phyloP scores from a whole-genome alignment of 2,329 filamentous ascomycete species.

The Clonostachys solani region DNA sequence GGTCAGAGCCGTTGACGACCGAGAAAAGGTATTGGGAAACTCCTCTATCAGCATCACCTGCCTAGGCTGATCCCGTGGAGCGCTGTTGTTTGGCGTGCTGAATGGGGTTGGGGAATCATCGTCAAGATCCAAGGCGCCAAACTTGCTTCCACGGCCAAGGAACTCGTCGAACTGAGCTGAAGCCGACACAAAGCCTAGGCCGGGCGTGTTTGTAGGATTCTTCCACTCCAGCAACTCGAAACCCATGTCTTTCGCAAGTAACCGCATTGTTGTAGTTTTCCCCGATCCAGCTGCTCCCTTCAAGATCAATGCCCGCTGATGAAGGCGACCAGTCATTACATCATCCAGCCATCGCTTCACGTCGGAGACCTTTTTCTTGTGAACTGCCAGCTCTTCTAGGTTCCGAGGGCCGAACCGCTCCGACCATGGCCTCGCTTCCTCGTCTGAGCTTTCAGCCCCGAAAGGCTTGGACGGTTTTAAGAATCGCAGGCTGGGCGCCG shows the following conservation, averaged over 20 bases:
- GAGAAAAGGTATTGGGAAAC: conserved; percentile 72
- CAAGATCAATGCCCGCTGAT: conserved; percentile 74
- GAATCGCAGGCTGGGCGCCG: conserved; percentile 45
- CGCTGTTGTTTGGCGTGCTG: conserved; percentile 14
- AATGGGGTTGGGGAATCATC: conserved; percentile 10
- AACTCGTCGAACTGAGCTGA: conserved; percentile 91
- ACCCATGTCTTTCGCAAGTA: conserved; percentile 74
- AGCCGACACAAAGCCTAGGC: conserved; percentile 62
- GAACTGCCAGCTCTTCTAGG: conserved; percentile 83
- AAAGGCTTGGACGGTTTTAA: conserved; percentile 33
- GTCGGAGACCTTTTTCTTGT: conserved; percentile 90
- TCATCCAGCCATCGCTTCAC: conserved; percentile 79
- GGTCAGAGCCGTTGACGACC: conserved; percentile 58
- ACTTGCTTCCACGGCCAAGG: conserved; percentile 74
- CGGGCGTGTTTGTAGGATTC: conserved; percentile 65
- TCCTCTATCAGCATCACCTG: conserved; percentile 75
- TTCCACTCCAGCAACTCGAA: conserved; percentile 85
- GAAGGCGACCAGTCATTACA: conserved; percentile 60
- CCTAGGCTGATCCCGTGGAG: conserved; percentile 13
- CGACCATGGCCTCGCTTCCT: conserved; percentile 75
- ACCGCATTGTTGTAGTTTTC: conserved; percentile 81
- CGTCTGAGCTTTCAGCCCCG: conserved; percentile 22
- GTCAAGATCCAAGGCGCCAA: conserved; percentile 61
- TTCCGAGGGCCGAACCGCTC: conserved; percentile 75
- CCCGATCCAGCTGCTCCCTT: conserved; percentile 89